Percentiles rank a stretch among this genome's conserved stretches.
Conservation (phyloP, 352 stramenopile species). For the Globisporangium paddicum region DNA sequence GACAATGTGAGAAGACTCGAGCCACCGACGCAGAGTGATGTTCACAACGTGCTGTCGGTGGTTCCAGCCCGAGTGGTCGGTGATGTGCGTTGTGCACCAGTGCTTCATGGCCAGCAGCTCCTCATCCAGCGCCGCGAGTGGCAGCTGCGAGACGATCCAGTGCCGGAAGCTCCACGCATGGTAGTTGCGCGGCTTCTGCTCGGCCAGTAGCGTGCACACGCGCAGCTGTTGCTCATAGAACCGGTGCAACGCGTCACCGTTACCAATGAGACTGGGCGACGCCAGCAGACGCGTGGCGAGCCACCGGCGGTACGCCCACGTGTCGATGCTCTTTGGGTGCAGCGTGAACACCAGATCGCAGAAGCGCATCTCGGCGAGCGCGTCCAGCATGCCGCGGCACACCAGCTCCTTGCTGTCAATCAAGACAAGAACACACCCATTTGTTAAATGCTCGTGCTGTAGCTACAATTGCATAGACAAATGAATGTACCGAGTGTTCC, state of each 20-base stretch:
- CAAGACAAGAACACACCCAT: background rate
- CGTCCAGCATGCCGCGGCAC: conserved; percentile 27
- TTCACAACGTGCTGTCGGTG: conserved; percentile 62
- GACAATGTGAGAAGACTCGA: too few relatives aligned
- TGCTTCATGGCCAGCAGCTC: conserved; percentile 46
- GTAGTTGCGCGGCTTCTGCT: conserved; percentile 75
- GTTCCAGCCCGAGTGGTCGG: conserved; percentile 79
- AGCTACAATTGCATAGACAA: background rate
- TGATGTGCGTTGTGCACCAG: conserved; percentile 68
- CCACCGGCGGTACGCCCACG: conserved; percentile 75
- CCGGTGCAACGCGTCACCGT: conserved; percentile 10
- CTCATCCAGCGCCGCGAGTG: conserved; percentile 13
- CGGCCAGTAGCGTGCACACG: conserved; percentile 43
- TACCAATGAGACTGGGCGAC: background rate
- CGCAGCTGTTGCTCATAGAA: conserved; percentile 55
- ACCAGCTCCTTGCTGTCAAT: conserved; percentile 55
- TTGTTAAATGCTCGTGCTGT: too few relatives aligned
- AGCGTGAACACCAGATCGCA: conserved; percentile 69
- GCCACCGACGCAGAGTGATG: conserved; percentile 13
- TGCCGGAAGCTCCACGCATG: conserved; percentile 84
- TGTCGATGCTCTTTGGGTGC: conserved; percentile 85
- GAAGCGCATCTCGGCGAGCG: conserved; percentile 50
- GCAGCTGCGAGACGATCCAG: conserved; percentile 54
- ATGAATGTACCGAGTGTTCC: conserved; percentile 57
- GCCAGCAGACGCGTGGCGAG: conserved; percentile 33